phyloP scores from a whole-genome alignment of 805 yeast species.

The Candida glaebosa region DNA sequence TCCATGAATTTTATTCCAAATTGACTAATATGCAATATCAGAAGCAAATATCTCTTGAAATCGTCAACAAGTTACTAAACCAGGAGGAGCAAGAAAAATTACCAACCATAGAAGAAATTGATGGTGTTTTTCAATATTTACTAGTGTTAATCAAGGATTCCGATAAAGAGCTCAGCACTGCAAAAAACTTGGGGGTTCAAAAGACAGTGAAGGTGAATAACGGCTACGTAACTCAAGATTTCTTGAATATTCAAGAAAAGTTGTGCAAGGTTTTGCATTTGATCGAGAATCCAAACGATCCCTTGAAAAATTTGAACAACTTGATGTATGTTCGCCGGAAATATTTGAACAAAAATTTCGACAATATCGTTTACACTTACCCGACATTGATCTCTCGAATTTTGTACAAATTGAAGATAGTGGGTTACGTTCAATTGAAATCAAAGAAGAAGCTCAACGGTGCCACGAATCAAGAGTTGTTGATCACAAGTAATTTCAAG shows the following conservation, averaged over 20 bases:
- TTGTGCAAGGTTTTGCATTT: slow-evolving; percentile 70
- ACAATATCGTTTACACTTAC: slow-evolving; percentile 60
- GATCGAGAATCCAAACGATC: slow-evolving; percentile 37
- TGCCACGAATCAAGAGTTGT: slow-evolving; percentile 18
- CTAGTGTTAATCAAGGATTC: slow-evolving; percentile 48
- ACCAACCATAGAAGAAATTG: slow-evolving; percentile 45
- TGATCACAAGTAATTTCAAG: slow-evolving; percentile 60
- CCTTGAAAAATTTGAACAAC: slow-evolving; percentile 30
- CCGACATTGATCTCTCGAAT: slow-evolving; percentile 70
- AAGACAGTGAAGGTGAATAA: slow-evolving; percentile 27
- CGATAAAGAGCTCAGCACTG: slow-evolving; percentile 26
- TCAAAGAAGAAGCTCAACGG: slow-evolving; percentile 23
- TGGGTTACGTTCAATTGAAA: slow-evolving; percentile 23
- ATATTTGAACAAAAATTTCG: slow-evolving; percentile 51
- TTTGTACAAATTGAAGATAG: slow-evolving; percentile 54
- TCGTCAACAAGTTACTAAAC: slow-evolving; percentile 53
- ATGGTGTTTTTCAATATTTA: slow-evolving; percentile 58
- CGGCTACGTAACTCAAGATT: slow-evolving; percentile 32
- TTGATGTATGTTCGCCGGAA: slow-evolving; percentile 37
- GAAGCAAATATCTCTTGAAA: slow-evolving; percentile 54
- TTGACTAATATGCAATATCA: slow-evolving; percentile 52
- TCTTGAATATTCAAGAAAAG: slow-evolving; percentile 50
- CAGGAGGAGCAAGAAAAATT: slow-evolving; percentile 31
- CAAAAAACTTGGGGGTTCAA: slow-evolving; percentile 38
- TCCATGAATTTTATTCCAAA: slow-evolving; percentile 48